phyloP scores from a whole-genome alignment of 1,139 yeast species.

The Debaryomycetaceae sp. region DNA sequence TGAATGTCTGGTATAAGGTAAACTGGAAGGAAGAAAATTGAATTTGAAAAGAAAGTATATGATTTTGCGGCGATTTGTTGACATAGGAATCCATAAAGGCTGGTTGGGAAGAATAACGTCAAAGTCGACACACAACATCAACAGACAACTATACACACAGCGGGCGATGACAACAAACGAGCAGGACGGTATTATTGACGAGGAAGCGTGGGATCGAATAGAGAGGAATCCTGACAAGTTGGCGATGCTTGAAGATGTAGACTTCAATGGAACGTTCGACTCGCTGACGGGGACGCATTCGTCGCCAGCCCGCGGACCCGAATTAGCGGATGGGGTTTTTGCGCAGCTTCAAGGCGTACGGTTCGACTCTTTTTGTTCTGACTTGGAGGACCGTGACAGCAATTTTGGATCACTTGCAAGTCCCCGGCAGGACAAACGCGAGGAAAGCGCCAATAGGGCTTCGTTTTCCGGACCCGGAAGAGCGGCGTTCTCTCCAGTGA shows the following conservation, averaged over 20 bases:
- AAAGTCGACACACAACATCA: neutral
- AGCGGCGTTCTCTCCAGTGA: slow-evolving; percentile 3
- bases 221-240: slow-evolving; percentile 1
- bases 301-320: neutral
- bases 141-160: neutral
- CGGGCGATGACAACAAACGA: neutral
- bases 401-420: neutral
- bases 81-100: neutral
- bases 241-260: slow-evolving; percentile 3
- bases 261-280: slow-evolving; percentile 4
- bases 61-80: neutral
- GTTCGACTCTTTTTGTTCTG: slow-evolving; percentile 4
- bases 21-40: too few relatives aligned
- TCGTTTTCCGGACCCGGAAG: neutral
- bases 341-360: slow-evolving; percentile 3
- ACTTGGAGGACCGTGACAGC: neutral
- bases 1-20: too few relatives aligned
- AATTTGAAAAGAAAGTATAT: neutral
- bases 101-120: neutral
- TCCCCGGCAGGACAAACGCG: neutral
- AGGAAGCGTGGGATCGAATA: neutral
- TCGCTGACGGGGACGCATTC: slow-evolving; percentile 2
- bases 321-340: neutral
- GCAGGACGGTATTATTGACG: neutral
- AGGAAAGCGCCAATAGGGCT: neutral